Evolutionary conservation across 2,329 filamentous ascomycete species (phyloP), one percentile per base, ranked within the genome.

Genomic region (Aspergillus melleus): DNA sequence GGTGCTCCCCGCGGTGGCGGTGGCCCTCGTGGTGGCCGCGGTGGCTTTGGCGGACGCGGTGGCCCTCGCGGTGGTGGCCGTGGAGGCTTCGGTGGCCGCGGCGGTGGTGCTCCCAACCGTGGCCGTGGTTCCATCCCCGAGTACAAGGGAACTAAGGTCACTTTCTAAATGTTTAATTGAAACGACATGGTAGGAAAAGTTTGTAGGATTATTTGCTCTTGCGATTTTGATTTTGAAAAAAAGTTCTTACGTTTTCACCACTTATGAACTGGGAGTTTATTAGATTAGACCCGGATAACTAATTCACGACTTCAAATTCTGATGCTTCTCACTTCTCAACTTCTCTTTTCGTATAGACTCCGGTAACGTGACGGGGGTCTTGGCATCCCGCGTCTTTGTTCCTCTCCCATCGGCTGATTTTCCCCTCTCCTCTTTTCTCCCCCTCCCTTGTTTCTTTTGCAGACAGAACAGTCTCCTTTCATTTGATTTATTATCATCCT

Each of bases 81-180:
- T 49, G 78, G 76, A 63, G 78, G 84, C 64, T 80, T 84, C 64
- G 81, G 84, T 63, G 79, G 82, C 54, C 72, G 79, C 61, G 74
- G 80, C 58, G 76, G 79, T 61, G 76, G 81, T 62, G 76, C 79
- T 62, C 75, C 79, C 54, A 79, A 75, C 68, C 82, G 79, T 67
- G 82, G 79, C 70, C 76, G 79, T 59, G 80, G 83, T 32, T 85
- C 85, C 70, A 79, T 88, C 70, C 83, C 86, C 61, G 84, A 88
- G 73, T 91, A 90, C 82, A 82, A 86, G 78, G 92, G 91, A 78
- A 89, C 87, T 82, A 95, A 93, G 87, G 87, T 86, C 74, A 90
- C 87, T 66, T 91, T 91, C 76, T 81, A 80, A 72, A 60, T 72
- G 55, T n/a, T 54, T 50, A 56, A 54, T 14, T 54, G 57, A 55